These are phyloP conservation scores for Santalum album DNA, from an alignment of 164 flowering plant species.

Conservation along the genomic window DNA sequence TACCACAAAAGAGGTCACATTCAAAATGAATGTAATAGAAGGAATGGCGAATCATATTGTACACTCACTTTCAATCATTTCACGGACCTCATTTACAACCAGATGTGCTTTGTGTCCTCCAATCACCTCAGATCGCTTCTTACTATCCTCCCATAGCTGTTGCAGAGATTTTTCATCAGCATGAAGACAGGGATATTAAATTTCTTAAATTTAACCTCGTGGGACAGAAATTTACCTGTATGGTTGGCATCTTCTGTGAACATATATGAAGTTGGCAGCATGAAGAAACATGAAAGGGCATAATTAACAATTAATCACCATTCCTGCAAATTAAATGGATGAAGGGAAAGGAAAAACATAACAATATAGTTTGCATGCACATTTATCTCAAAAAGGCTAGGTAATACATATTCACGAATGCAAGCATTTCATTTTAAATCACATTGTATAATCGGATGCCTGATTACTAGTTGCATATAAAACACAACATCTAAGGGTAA, in stretches of 20 bases:
- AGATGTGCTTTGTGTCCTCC: conserved; percentile 82
- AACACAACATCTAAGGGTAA: too few relatives aligned
- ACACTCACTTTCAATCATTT: conserved; percentile 62
- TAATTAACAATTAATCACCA: conserved; percentile 10
- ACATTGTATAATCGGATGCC: too few relatives aligned
- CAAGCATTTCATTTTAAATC: background rate
- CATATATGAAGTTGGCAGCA: conserved; percentile 9
- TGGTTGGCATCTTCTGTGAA: conserved; percentile 93
- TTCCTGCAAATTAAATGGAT: background rate
- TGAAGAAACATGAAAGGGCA: conserved; percentile 19
- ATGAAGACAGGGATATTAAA: background rate
- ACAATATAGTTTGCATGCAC: background rate
- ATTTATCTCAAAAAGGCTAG: background rate
- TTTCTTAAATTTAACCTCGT: conserved; percentile 1
- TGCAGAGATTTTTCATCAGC: too few relatives aligned
- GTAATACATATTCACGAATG: background rate
- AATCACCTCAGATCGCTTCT: conserved; percentile 72
- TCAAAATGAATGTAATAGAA: background rate
- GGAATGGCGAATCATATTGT: conserved; percentile 2
- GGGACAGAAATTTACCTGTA: conserved; percentile 45
- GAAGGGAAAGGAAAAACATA: background rate
- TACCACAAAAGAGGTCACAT: background rate
- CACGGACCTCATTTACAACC: conserved; percentile 67
- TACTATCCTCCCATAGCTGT: conserved; percentile 63
- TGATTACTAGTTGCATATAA: too few relatives aligned